A percentile compares a stretch with the other conserved stretches of the same genome.
phyloP scores from a whole-genome alignment of 495 filamentous ascomycete genomes.

The Penicillium subrubescens region DNA sequence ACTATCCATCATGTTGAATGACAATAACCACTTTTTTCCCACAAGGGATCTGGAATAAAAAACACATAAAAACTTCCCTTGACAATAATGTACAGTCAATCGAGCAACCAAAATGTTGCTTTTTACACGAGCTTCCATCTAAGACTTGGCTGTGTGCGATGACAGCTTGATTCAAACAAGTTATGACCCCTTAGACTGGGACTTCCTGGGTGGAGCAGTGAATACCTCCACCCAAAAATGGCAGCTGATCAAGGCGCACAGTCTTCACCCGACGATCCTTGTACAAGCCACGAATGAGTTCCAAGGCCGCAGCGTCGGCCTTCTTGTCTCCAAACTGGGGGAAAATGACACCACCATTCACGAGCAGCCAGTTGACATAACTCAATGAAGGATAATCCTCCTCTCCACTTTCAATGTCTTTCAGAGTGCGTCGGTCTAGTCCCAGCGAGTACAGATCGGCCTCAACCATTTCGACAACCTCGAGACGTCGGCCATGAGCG shows the following conservation, averaged over 20 bases:
- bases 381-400: conserved; percentile 6
- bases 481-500: background rate
- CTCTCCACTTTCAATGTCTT: conserved; percentile 3
- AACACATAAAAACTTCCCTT: background rate
- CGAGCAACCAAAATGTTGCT: background rate
- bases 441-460: background rate
- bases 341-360: conserved; percentile 1
- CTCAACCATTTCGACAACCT: background rate
- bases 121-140: background rate
- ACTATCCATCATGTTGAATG: background rate
- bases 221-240: conserved; percentile 3
- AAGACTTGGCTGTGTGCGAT: background rate
- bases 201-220: conserved; percentile 1
- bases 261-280: conserved; percentile 3
- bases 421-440: background rate
- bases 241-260: conserved; percentile 1
- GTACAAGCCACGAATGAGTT: background rate
- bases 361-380: conserved; percentile 8
- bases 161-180: background rate
- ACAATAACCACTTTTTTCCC: background rate
- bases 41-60: background rate
- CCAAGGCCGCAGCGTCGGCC: background rate
- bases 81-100: background rate
- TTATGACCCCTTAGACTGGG: background rate
- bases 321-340: background rate